Evolutionary conservation across 176 grass and related monocot species (phyloP).

Genomic region (Musa beccarii): DNA sequence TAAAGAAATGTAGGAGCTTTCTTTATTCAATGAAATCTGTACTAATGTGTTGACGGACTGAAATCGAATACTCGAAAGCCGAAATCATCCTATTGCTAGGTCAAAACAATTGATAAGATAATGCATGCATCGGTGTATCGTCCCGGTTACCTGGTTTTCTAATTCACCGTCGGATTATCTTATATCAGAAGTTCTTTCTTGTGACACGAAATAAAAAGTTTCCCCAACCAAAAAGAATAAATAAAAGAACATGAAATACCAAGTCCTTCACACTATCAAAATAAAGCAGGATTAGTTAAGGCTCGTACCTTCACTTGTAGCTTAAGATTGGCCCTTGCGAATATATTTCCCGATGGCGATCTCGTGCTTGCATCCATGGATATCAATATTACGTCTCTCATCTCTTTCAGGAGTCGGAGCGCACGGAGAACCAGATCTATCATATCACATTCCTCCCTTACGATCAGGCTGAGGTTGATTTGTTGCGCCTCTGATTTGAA

Average conservation of each 20-base stretch:
- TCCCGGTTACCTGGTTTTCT: too few species aligned
- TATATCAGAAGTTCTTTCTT: too few species aligned
- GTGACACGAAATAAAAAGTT: too few species aligned
- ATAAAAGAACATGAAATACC: constrained; percentile 18
- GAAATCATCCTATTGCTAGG: too few species aligned
- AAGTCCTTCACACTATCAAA: background rate
- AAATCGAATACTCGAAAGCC: too few species aligned
- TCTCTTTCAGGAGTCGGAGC: constrained; percentile 29
- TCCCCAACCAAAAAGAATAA: background rate
- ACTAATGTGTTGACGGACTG: too few species aligned
- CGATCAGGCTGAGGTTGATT: constrained; percentile 27
- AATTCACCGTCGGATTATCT: too few species aligned
- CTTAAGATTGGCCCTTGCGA: constrained; percentile 22
- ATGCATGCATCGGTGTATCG: too few species aligned
- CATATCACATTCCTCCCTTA: constrained; percentile 28
- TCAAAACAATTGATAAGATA: too few species aligned
- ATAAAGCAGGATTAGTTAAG: background rate
- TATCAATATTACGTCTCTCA: constrained; percentile 12
- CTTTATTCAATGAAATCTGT: too few species aligned
- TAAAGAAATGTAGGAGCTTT: too few species aligned
- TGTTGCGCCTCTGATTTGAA: constrained; percentile 12
- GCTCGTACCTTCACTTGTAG: constrained; percentile 25
- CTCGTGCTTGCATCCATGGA: constrained; percentile 22
- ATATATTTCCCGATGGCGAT: background rate
- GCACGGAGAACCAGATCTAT: constrained; percentile 25